Base-by-base conservation (phyloP, 305 asterid genomes). In the Rubia occidens region DNA sequence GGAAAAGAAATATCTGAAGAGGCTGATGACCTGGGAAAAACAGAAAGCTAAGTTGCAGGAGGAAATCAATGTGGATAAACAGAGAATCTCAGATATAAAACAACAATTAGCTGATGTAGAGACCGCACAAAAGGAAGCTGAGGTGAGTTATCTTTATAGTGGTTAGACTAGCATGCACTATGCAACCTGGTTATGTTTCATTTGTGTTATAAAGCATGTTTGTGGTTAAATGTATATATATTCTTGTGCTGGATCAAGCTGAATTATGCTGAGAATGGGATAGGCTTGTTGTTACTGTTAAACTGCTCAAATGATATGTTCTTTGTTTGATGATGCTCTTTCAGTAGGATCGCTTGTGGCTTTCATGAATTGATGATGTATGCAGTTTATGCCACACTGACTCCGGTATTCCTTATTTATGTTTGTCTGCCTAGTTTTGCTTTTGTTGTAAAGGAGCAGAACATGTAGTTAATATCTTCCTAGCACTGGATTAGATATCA, bases 41-140 rank as follows among this genome's bases (percentile, higher is more conserved):
- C 93, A 86, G 83, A 86, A 82, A 72, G 71, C 84, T 62, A 89
- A 89, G 78, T 77, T 89, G 81, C 95, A 86, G 80, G 89, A 83
- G 64, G 93, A 87, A 59, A 83, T 87, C 75, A 80, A 87, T 3
- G 79, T 72, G 8, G 90, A 78, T 73, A 87, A 81, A 72, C 86
- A 72, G 80, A 87, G 81, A 78, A 80, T 87, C 64, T 69, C 77
- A 6, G 86, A 83, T 67, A 64, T 83, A 76, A 81, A 85, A 78
- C 81, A 69, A 73, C 87, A 85, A 78, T 21, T 87, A 74, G 81
- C 82, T 80, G 82, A 74, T 68, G 77, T 80, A 11, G 91, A 85
- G 81, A 82, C 76, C 56, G 82, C 79, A 67, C 81, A 85, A 64
- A 87, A 82, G 79, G 89, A 79, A 60, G 78, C 84, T 61, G 96